Evolutionary conservation across 2,329 filamentous ascomycete genomes (phyloP).

Genomic region (Kalaharituber pfeilii): DNA sequence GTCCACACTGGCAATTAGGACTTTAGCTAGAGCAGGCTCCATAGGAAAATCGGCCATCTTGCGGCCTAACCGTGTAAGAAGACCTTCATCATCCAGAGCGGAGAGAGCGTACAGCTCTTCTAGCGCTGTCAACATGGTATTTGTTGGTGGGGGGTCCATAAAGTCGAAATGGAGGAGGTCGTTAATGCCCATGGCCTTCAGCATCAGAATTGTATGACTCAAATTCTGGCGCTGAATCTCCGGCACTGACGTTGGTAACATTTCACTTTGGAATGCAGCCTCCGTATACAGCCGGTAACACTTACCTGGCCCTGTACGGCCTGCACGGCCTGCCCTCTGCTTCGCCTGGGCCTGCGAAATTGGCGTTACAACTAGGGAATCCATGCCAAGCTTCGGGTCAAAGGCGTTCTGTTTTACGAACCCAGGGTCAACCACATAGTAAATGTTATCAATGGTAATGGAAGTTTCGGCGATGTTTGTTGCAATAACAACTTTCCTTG

Average conservation of each 20-base stretch:
- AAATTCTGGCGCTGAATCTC: slow-evolving; percentile 94
- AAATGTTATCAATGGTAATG: slow-evolving; percentile 94
- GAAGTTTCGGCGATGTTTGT: slow-evolving; percentile 98
- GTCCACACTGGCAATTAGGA: slow-evolving; percentile 73
- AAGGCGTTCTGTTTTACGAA: slow-evolving; percentile 98
- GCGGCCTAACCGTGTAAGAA: slow-evolving; percentile 74
- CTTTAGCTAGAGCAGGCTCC: slow-evolving; percentile 82
- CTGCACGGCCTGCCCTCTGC: slow-evolving; percentile 79
- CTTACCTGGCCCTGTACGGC: slow-evolving; percentile 86
- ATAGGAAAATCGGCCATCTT: slow-evolving; percentile 99
- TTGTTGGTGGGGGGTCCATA: slow-evolving; percentile 94
- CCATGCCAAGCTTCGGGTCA: slow-evolving; percentile 94
- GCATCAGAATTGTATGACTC: slow-evolving; percentile 82
- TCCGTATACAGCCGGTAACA: slow-evolving; percentile 94
- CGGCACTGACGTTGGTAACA: slow-evolving; percentile 88
- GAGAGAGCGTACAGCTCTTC: slow-evolving; percentile 89
- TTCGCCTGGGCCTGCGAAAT: slow-evolving; percentile 95
- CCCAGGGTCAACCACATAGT: slow-evolving; percentile 90
- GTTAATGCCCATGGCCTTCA: slow-evolving; percentile 99
- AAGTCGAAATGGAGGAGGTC: slow-evolving; percentile 95
- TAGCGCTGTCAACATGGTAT: slow-evolving; percentile 90
- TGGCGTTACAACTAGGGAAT: slow-evolving; percentile 83
- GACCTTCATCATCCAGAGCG: slow-evolving; percentile 84
- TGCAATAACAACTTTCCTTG: slow-evolving; percentile 86
- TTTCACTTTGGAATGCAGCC: slow-evolving; percentile 85